phyloP scores from a whole-genome alignment of 2,329 filamentous ascomycete species.

The Alternaria postmessia region DNA sequence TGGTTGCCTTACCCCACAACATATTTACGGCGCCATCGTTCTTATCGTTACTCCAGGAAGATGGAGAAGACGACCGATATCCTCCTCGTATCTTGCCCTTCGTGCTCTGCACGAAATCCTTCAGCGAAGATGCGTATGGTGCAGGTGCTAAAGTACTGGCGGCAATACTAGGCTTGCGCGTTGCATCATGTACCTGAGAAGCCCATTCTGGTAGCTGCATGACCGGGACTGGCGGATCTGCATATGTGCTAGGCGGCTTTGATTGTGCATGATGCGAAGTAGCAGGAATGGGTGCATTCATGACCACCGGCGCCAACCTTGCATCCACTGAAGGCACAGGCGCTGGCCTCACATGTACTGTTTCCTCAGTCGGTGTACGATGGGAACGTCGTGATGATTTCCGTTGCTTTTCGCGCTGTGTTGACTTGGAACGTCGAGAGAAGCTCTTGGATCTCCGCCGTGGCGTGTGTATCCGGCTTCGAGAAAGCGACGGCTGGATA shows the following conservation, averaged over 20 bases:
- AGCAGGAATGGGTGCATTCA: slow-evolving; percentile 10
- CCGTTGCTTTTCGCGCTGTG: not conserved
- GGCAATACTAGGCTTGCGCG: slow-evolving; percentile 7
- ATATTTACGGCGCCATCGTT: not conserved
- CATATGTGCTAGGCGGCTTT: slow-evolving; percentile 1
- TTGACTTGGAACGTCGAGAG: slow-evolving; percentile 5
- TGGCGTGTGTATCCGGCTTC: slow-evolving; percentile 5
- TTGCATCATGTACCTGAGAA: slow-evolving; percentile 1
- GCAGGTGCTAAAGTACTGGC: slow-evolving; percentile 10
- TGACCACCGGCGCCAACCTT: slow-evolving; percentile 1
- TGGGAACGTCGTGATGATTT: not conserved
- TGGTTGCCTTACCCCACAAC: not conserved
- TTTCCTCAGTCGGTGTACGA: not conserved
- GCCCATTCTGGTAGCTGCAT: slow-evolving; percentile 17
- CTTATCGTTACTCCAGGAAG: slow-evolving; percentile 17
- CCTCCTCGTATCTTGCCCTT: not conserved
- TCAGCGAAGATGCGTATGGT: slow-evolving; percentile 10
- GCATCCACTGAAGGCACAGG: slow-evolving; percentile 5
- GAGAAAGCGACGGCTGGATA: slow-evolving; percentile 18
- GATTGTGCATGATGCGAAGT: not conserved
- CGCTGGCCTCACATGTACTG: not conserved
- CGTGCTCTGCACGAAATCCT: not conserved
- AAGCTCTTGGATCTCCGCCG: slow-evolving; percentile 5
- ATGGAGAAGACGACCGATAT: not conserved
- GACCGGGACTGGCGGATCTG: not conserved